phyloP scores from a whole-genome alignment of 2,329 filamentous ascomycete genomes.

The Exutisphaerella laricina region DNA sequence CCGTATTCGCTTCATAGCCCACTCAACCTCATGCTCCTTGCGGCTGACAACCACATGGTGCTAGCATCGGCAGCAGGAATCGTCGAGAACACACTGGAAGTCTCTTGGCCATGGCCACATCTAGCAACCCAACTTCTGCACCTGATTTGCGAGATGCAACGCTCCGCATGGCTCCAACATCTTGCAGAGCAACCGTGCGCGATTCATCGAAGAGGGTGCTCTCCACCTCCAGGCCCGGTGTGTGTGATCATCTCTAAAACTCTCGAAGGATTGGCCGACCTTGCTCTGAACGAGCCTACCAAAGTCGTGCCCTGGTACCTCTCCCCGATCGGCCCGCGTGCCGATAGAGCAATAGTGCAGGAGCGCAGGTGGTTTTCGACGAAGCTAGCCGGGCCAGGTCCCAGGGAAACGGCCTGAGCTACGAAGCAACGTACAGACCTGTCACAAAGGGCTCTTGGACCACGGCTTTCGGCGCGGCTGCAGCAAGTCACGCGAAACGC shows the following conservation, averaged over 20 bases:
- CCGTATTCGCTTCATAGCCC: slow-evolving; percentile 11
- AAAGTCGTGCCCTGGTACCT: slow-evolving; percentile 27
- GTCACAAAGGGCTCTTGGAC: slow-evolving; percentile 26
- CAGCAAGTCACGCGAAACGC: slow-evolving; percentile 29
- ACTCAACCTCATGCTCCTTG: slow-evolving; percentile 19
- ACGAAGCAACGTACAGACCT: slow-evolving; percentile 20
- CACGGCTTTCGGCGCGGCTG: slow-evolving; percentile 21
- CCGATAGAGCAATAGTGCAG: slow-evolving; percentile 20
- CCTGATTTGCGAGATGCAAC: slow-evolving; percentile 16
- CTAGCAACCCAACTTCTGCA: slow-evolving; percentile 13
- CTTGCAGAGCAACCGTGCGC: slow-evolving; percentile 21
- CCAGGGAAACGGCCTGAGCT: slow-evolving; percentile 20
- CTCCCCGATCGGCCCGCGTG: slow-evolving; percentile 29
- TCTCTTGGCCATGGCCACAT: slow-evolving; percentile 6
- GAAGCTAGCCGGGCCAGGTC: slow-evolving; percentile 22
- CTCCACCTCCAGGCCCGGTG: slow-evolving; percentile 25
- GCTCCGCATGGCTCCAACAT: slow-evolving; percentile 22
- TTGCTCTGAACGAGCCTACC: slow-evolving; percentile 24
- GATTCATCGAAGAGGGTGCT: slow-evolving; percentile 20
- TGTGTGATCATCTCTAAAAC: slow-evolving; percentile 30
- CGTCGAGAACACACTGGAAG: slow-evolving; percentile 1
- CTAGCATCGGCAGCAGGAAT: background rate
- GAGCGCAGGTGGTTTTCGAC: slow-evolving; percentile 25
- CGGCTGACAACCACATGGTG: slow-evolving; percentile 4
- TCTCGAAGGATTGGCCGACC: slow-evolving; percentile 25